phyloP scores from a whole-genome alignment of 73 alveolate genomes.

The Paraurostyla sp. region DNA sequence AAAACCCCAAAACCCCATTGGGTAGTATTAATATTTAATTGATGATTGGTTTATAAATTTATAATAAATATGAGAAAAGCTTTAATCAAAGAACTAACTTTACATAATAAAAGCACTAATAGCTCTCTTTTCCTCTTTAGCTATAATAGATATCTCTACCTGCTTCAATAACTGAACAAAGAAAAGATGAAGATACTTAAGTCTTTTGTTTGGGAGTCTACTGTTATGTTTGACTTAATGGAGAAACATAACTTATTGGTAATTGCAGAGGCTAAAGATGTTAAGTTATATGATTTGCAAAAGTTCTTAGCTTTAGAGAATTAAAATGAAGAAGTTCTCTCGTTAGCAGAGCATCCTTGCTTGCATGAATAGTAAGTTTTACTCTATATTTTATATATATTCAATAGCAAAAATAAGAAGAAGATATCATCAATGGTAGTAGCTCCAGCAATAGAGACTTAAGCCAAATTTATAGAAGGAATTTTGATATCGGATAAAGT shows the following conservation, averaged over 20 bases:
- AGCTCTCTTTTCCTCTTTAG: background rate
- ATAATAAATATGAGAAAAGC: conserved; percentile 40
- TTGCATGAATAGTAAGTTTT: conserved; percentile 3
- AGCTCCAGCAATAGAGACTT: conserved; percentile 1
- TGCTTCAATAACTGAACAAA: conserved; percentile 2
- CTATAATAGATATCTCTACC: background rate
- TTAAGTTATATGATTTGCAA: background rate
- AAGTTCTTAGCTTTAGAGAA: background rate
- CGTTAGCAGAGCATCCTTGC: background rate
- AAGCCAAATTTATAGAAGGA: background rate
- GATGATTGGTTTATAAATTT: too few species aligned
- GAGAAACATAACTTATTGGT: background rate
- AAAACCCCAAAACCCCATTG: too few species aligned
- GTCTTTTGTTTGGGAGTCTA: conserved; percentile 24
- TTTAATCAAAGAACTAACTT: background rate
- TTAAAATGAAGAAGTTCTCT: background rate
- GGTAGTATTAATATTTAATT: too few species aligned
- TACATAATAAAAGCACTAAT: too few species aligned
- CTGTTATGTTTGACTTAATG: background rate
- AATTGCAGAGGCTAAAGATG: conserved; percentile 26
- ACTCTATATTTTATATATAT: background rate
- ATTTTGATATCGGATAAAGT: background rate
- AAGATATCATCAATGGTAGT: background rate
- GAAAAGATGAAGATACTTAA: background rate
- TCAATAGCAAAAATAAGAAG: conserved; percentile 23